A percentile compares a stretch with the other conserved stretches of the same genome.
phyloP scores from a whole-genome alignment of 257 asterid genomes.

The Prunella vulgaris region DNA sequence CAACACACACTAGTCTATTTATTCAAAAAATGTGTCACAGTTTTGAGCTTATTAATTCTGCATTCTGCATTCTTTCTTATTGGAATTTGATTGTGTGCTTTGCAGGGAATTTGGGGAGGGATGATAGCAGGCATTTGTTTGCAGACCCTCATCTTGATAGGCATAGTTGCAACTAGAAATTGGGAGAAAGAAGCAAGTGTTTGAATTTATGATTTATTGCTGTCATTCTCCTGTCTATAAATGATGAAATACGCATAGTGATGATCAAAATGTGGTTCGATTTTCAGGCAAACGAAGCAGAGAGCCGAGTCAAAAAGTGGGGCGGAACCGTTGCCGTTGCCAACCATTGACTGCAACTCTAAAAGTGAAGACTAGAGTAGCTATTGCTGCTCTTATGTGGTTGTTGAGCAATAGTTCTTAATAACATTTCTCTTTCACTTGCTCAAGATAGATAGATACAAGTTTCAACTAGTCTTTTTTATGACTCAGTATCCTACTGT shows the following conservation, averaged over 20 bases:
- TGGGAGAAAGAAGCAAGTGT: slow-evolving; percentile 73
- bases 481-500: neutral
- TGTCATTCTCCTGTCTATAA: neutral
- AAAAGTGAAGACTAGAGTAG: neutral
- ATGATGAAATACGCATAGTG: no score
- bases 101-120: slow-evolving; percentile 90
- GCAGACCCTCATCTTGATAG: slow-evolving; percentile 68
- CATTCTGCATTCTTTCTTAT: neutral
- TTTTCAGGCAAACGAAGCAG: slow-evolving; percentile 58
- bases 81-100: neutral
- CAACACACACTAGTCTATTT: neutral
- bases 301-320: slow-evolving; percentile 53
- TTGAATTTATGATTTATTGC: neutral
- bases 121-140: slow-evolving; percentile 68
- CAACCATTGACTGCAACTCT: slow-evolving; percentile 18
- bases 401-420: neutral
- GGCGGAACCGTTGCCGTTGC: slow-evolving; percentile 50
- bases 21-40: neutral
- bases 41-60: neutral
- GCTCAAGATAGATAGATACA: neutral
- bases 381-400: neutral
- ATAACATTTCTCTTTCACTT: neutral
- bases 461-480: neutral
- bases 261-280: neutral
- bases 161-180: slow-evolving; percentile 46